Conservation (phyloP, 2,329 filamentous ascomycete species). For the Ilyonectria sp. region DNA sequence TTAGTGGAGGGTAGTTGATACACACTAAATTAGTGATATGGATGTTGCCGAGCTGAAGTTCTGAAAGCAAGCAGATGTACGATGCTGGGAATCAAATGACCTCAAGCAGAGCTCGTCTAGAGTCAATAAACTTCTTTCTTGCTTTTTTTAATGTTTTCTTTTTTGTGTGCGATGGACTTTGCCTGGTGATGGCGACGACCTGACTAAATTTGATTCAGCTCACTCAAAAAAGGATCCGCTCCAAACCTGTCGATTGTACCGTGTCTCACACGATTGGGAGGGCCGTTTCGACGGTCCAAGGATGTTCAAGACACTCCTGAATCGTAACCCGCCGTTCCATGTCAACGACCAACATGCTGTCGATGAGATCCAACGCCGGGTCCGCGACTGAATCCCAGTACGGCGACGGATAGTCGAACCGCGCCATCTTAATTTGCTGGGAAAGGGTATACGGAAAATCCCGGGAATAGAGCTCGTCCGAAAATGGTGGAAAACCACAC, state of each 20-base stretch:
- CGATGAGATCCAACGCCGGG: slow-evolving; percentile 14
- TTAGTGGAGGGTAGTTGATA: too few species aligned
- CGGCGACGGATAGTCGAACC: slow-evolving; percentile 14
- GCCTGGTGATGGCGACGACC: too few species aligned
- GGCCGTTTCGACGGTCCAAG: not conserved
- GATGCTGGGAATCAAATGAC: too few species aligned
- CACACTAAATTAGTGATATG: too few species aligned
- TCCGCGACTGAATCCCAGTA: slow-evolving; percentile 11
- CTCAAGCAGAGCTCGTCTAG: too few species aligned
- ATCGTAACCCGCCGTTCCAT: not conserved
- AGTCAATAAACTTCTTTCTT: too few species aligned
- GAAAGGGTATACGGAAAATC: slow-evolving; percentile 83
- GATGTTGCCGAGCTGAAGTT: too few species aligned
- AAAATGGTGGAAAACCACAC: slow-evolving; percentile 88
- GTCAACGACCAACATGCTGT: slow-evolving; percentile 6
- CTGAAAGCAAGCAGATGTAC: too few species aligned
- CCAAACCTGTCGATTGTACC: not conserved
- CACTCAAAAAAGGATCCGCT: not conserved
- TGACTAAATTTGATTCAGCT: too few species aligned
- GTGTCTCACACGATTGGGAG: not conserved
- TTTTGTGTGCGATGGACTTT: too few species aligned
- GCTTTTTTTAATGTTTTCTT: too few species aligned
- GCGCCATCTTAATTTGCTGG: slow-evolving; percentile 2
- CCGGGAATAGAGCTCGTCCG: slow-evolving; percentile 83
- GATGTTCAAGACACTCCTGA: slow-evolving; percentile 5